phyloP scores from a whole-genome alignment of 2,329 filamentous ascomycete species.

The Aspergillus alliaceus region DNA sequence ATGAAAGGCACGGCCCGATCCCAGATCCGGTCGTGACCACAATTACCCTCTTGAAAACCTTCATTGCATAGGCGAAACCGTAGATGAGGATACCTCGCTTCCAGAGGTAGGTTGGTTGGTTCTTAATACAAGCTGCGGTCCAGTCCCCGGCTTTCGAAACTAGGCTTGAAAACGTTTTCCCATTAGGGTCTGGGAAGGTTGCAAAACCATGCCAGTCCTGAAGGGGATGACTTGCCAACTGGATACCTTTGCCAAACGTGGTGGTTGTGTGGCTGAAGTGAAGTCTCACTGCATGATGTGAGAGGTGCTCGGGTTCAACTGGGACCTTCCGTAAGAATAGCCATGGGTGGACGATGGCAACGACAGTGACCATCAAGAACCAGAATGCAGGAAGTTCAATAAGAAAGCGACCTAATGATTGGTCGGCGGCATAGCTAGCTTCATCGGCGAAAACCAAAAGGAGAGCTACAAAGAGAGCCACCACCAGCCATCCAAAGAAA shows the following conservation, averaged over 20 bases:
- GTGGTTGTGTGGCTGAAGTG: constrained; percentile 66
- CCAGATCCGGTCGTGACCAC: constrained; percentile 72
- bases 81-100: constrained; percentile 66
- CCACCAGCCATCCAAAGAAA: constrained; percentile 69
- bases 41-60: constrained; percentile 64
- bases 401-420: constrained; percentile 41
- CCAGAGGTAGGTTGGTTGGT: constrained; percentile 64
- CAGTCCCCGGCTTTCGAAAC: constrained; percentile 75
- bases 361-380: constrained; percentile 65
- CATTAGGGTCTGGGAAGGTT: constrained; percentile 62
- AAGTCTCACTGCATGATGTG: constrained; percentile 69
- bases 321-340: constrained; percentile 66
- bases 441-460: constrained; percentile 56
- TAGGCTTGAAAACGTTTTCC: constrained; percentile 64
- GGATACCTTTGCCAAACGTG: constrained; percentile 56
- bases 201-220: constrained; percentile 76
- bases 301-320: constrained; percentile 67
- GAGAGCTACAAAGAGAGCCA: constrained; percentile 66
- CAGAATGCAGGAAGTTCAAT: constrained; percentile 60
- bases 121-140: constrained; percentile 64
- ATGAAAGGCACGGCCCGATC: constrained; percentile 67
- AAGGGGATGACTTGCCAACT: constrained; percentile 63
- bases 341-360: constrained; percentile 72
- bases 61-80: constrained; percentile 67
- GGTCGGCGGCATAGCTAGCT: constrained; percentile 34